Base-by-base conservation (phyloP, 2,329 filamentous ascomycete species). In the Monosporascus sp. region DNA sequence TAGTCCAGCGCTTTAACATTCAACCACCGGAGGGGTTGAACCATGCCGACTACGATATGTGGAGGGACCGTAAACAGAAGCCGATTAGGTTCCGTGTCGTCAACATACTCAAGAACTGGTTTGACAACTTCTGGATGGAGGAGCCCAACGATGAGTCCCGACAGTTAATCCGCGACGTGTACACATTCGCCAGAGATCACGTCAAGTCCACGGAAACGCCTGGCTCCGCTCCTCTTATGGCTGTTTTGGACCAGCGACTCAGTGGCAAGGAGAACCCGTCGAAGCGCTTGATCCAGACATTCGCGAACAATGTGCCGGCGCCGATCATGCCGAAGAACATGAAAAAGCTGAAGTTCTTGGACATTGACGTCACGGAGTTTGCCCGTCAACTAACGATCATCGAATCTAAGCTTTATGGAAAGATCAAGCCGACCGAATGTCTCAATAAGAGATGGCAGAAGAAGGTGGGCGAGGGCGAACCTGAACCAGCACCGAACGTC, bases 361-460 rank as follows among this genome's bases (percentile, higher is more conserved):
- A 99, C 68, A 97, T 99, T 62, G 94, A 99, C 67, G 86, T 91
- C 0, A 90, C 88, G 0, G 94, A 99, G 68, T 97, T 99, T 71
- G 94, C 94, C n/a, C 86, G 94, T 48, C 94, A 99, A 71, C 80
- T 99, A 58, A 99, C 94, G 0, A 94, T 99, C 60, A 96, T 97
- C 59, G 94, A 99, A 71, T 96, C 92, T 2, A 88, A 88, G 57
- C 80, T 97, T 1, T 99, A 97, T 66, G 90, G 88, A 62, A 97
- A 96, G 75, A 96, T 99, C 71, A 93, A 93, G 71, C 89, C 93
- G 0, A 94, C 91, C 0, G 94, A 99, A 71, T 97, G 93, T 69
- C 76, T 99, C 56, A 97, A 96, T 74, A 99, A 99, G 79, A 97
- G 92, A 5, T 99, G 94, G 94, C 91, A 96, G 73, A 97, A 95